Percentiles rank a stretch among this genome's conserved stretches.
Evolutionary conservation across 192 early-diverging fungal genomes (phyloP).

Genomic region (Geranomyces michiganensis): DNA sequence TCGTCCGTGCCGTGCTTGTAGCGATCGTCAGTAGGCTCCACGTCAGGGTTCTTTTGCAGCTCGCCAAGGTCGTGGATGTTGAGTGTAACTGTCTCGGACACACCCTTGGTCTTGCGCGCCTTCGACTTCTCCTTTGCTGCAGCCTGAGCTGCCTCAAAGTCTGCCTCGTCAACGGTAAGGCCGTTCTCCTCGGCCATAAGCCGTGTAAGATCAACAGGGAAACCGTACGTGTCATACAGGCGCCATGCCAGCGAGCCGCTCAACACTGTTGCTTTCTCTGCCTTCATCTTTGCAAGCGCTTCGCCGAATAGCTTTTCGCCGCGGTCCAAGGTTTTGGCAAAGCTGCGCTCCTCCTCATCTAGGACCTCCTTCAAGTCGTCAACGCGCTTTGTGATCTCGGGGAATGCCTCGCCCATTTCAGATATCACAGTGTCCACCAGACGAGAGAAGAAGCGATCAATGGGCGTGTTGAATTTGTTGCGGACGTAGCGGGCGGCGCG

Average conservation of each 20-base stretch:
- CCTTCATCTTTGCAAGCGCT: constrained; percentile 67
- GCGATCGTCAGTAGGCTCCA: constrained; percentile 82
- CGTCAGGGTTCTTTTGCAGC: constrained; percentile 70
- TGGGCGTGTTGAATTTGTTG: constrained; percentile 85
- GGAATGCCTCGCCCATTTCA: constrained; percentile 91
- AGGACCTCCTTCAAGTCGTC: constrained; percentile 91
- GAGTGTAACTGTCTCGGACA: constrained; percentile 68
- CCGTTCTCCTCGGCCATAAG: constrained; percentile 98
- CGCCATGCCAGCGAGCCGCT: constrained; percentile 93
- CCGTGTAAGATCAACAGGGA: constrained; percentile 96
- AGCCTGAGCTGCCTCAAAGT: constrained; percentile 77
- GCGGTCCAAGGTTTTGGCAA: constrained; percentile 95
- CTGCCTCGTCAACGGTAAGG: constrained; percentile 79
- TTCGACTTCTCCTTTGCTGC: constrained; percentile 76
- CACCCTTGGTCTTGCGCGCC: constrained; percentile 54
- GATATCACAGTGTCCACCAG: constrained; percentile 90
- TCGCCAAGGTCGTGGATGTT: constrained; percentile 92
- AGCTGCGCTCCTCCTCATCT: constrained; percentile 93
- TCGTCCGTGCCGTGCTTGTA: constrained; percentile 80
- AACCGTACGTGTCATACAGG: constrained; percentile 98
- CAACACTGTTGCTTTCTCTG: constrained; percentile 62
- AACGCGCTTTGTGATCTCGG: constrained; percentile 78
- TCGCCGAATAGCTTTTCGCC: constrained; percentile 93
- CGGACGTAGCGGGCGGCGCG: constrained; percentile 94
- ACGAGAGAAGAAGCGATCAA: constrained; percentile 91